A percentile compares a stretch with the other conserved stretches of the same genome.
These are phyloP conservation scores for Phytophthora podocarpi DNA, from an alignment of 352 stramenopile species.

Conservation along the genomic window DNA sequence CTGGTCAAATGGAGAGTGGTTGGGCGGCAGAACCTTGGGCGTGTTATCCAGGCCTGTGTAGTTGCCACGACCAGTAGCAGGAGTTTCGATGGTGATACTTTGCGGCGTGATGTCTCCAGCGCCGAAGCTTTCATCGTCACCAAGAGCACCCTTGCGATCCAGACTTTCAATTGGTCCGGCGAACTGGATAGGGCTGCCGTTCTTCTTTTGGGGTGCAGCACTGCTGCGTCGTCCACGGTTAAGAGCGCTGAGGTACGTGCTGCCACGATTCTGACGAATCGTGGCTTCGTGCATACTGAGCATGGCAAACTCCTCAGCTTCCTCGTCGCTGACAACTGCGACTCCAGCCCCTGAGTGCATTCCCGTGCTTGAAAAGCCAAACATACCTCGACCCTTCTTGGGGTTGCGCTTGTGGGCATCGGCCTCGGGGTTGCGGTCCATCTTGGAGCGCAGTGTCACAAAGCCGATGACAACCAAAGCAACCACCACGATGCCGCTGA, in stretches of 20 bases:
- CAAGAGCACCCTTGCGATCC: conserved; percentile 39
- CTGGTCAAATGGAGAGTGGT: conserved; percentile 23
- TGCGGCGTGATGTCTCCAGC: conserved; percentile 33
- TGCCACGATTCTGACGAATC: conserved; percentile 51
- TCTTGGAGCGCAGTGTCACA: conserved; percentile 61
- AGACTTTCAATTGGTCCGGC: conserved; percentile 58
- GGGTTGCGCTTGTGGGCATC: conserved; percentile 19
- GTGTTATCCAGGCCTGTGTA: conserved; percentile 41
- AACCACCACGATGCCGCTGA: conserved; percentile 70
- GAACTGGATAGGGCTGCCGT: conserved; percentile 49
- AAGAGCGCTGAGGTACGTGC: conserved; percentile 60
- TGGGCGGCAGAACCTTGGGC: conserved; percentile 24
- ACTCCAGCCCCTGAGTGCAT: conserved; percentile 31
- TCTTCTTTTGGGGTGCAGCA: conserved; percentile 29
- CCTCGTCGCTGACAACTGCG: conserved; percentile 35
- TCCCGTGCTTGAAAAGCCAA: conserved; percentile 35
- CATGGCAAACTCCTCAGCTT: conserved; percentile 83
- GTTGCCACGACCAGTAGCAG: conserved; percentile 24
- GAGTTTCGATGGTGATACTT: conserved; percentile 36
- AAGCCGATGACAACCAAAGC: conserved; percentile 70
- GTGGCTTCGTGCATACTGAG: conserved; percentile 73
- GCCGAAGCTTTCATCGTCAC: conserved; percentile 24
- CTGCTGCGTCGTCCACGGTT: conserved; percentile 27
- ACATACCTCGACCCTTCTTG: conserved; percentile 37
- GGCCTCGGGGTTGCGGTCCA: conserved; percentile 31